Evolutionary conservation across 2,329 filamentous ascomycete genomes (phyloP).

Genomic region (Aspergillus neotritici): DNA sequence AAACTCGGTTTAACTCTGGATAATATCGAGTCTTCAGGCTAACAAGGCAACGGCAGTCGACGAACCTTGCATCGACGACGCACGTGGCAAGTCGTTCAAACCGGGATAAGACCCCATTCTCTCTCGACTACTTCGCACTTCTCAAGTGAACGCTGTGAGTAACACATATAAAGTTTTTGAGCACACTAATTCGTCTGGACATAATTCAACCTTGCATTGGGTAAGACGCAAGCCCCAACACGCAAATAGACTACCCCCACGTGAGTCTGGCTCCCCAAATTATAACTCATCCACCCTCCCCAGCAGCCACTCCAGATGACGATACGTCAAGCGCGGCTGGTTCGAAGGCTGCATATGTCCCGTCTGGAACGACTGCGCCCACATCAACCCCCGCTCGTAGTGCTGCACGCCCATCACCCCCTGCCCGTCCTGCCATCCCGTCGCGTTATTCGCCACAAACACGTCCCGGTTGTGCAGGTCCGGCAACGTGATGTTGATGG

Average conservation of each 20-base stretch:
- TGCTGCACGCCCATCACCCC: constrained; percentile 67
- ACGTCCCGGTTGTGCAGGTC: constrained; percentile 53
- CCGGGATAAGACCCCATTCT: too few species aligned
- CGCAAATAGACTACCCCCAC: neutral
- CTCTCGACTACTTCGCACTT: too few species aligned
- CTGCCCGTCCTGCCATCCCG: constrained; percentile 58
- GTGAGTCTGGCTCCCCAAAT: neutral
- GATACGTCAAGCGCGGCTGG: constrained; percentile 61
- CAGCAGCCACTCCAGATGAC: constrained; percentile 51
- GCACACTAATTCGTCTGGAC: too few species aligned
- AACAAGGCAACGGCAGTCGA: too few species aligned
- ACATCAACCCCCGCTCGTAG: constrained; percentile 72
- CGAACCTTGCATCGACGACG: too few species aligned
- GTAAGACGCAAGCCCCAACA: too few species aligned
- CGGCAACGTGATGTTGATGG: constrained; percentile 27
- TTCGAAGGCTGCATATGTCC: constrained; percentile 53
- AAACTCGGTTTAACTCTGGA: too few species aligned
- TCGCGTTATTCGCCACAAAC: constrained; percentile 53
- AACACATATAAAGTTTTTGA: too few species aligned
- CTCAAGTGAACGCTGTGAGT: neutral
- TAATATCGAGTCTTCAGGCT: too few species aligned
- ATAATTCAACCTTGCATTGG: too few species aligned
- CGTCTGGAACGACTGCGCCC: constrained; percentile 43
- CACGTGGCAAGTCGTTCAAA: too few species aligned
- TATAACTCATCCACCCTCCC: constrained; percentile 25